These are phyloP conservation scores for thale cress (Arabidopsis thaliana) DNA, from an alignment of 345 rosid genomes.

Conservation along the genomic window TAIR10.1 NC_003070.9:10225001-10225500, in stretches of 20 bases:
- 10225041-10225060: constrained; percentile 78
- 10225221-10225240: constrained; percentile 85
- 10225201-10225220: constrained; percentile 71
- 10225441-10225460: constrained; percentile 80
- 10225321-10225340: constrained; percentile 90
- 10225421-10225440: constrained; percentile 95
- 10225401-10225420: constrained; percentile 88
- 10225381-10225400: constrained; percentile 83
- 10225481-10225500: constrained; percentile 86
- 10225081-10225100: constrained; percentile 69
- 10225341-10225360: constrained; percentile 80
- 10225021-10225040: constrained; percentile 92
- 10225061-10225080: constrained; percentile 61
- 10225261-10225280: constrained; percentile 91
- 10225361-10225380: constrained; percentile 93
- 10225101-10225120: constrained; percentile 87
- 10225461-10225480: constrained; percentile 93
- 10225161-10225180: constrained; percentile 89
- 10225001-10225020: constrained; percentile 95
- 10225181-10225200: constrained; percentile 80
- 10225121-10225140: constrained; percentile 98
- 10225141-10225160: constrained; percentile 77
- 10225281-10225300: constrained; percentile 82
- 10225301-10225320: constrained; percentile 95
- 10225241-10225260: constrained; percentile 90